A percentile compares a stretch with the other conserved stretches of the same genome.
Conservation (phyloP, 352 stramenopile species). For the Phytophthora crassamura region DNA sequence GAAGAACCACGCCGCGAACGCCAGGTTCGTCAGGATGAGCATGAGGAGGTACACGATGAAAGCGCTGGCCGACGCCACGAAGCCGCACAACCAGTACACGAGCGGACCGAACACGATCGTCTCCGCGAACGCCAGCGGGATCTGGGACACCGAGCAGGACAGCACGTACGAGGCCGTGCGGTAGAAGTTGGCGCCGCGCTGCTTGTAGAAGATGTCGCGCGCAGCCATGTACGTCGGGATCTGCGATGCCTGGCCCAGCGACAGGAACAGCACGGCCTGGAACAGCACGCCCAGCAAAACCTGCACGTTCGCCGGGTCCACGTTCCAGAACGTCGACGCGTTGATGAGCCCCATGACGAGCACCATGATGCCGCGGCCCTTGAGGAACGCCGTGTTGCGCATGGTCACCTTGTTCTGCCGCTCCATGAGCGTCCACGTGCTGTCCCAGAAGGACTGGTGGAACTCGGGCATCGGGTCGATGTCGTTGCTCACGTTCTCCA, state of each 20-base stretch:
- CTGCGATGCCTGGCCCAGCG: no score
- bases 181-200: conserved; percentile 82
- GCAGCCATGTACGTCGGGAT: no score
- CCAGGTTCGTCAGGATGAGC: conserved; percentile 51
- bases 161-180: conserved; percentile 64
- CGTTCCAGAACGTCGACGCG: conserved; percentile 50
- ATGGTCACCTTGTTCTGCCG: conserved; percentile 70
- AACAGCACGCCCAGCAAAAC: conserved; percentile 80
- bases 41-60: conserved; percentile 58
- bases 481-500: conserved; percentile 35
- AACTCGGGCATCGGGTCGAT: conserved; percentile 52
- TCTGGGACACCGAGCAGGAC: conserved; percentile 63
- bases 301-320: conserved; percentile 45
- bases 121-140: conserved; percentile 69
- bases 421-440: conserved; percentile 39
- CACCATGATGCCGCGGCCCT: conserved; percentile 48
- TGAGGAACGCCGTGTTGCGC: conserved; percentile 56
- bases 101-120: conserved; percentile 79
- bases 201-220: no score
- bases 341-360: conserved; percentile 51
- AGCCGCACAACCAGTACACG: conserved; percentile 86
- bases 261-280: conserved; percentile 78
- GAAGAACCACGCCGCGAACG: conserved; percentile 59
- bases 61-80: conserved; percentile 23
- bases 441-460: conserved; percentile 48